Evolutionary conservation across 1,284 basidiomycete genomes (phyloP), one percentile per base, ranked within the genome.

Genomic region (Lentinus polychrous): DNA sequence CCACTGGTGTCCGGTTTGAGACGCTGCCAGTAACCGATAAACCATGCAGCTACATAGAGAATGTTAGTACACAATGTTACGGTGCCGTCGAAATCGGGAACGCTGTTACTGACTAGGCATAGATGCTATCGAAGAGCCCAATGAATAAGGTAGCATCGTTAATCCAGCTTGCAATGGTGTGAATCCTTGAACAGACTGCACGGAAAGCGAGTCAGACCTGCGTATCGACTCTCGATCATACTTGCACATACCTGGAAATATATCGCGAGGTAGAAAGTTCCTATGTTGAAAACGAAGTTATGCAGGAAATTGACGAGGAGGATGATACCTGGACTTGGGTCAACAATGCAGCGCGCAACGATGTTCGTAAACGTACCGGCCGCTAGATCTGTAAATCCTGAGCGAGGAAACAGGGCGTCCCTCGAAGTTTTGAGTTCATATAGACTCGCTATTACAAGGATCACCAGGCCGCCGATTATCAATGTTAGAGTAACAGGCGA

Each of bases 231-330:
- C 6, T n/a, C 5, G 35, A 37, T 6, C 4, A 14, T n/a, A 48
- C 12, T 18, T 8, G 20, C 23, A 46, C 68, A 41, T 51, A 86
- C 87, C 75, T 91, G 86, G 63, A 78, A 89, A 62, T 81, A 90
- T 23, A 90, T 65, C 0, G 86, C 83, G 39, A 91, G 75, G 66
- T 88, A 91, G 65, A 85, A 91, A 5, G 87, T 91, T 38, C 86
- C 87, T 32, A 86, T 76, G 54, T 78, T 90, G 66, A 89, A 91
- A 15, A 79, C 79, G 55, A 89, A 75, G 60, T 86, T 87, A 61
- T 91, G 88, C 51, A 90, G 71, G 66, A 89, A 87, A 23, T 78
- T 79, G 52, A 87, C 73, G 17, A 78, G 49, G 34, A 90, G 74
- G 46, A 87, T 73, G 48, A 75, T 73, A 53, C 79, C 86, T 90